A percentile compares a stretch with the other conserved stretches of the same genome.
These are phyloP conservation scores for Zizania latifolia DNA, from an alignment of 176 grass and related monocot genomes.

Conservation along the genomic window DNA sequence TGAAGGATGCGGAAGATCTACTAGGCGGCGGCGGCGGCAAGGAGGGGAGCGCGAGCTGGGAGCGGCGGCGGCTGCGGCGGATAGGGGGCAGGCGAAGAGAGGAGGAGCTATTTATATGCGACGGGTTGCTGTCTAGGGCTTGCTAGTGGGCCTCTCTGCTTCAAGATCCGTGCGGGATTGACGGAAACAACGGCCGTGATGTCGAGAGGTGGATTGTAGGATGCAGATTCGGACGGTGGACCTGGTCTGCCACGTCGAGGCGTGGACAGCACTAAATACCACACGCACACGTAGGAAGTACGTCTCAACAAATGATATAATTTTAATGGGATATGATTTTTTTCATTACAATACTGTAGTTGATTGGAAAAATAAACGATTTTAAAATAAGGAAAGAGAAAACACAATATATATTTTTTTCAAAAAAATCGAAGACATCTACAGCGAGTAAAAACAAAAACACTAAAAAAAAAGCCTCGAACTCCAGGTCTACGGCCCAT, in stretches of 20 bases:
- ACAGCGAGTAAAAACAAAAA: too few species aligned
- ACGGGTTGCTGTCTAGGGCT: constrained; percentile 32
- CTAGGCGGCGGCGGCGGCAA: neutral
- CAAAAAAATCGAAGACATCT: too few species aligned
- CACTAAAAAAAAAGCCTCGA: too few species aligned
- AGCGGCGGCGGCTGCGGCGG: constrained; percentile 25
- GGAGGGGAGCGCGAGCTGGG: neutral
- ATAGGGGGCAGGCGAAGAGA: neutral
- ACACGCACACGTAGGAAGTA: too few species aligned
- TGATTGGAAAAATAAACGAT: too few species aligned
- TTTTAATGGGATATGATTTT: too few species aligned
- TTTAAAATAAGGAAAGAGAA: too few species aligned
- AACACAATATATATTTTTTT: too few species aligned
- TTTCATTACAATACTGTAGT: too few species aligned
- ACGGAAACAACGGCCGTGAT: constrained; percentile 9
- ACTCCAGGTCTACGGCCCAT: too few species aligned
- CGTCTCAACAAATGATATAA: too few species aligned
- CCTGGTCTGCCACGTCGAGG: neutral
- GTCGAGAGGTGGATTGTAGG: neutral
- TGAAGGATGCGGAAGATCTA: constrained; percentile 7
- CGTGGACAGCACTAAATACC: too few species aligned
- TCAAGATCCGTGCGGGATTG: constrained; percentile 2
- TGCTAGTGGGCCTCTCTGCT: neutral
- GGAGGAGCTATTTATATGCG: constrained; percentile 13
- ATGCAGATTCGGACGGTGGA: neutral